Conservation (phyloP, 345 rosid species). For the Durio zibethinus region DNA sequence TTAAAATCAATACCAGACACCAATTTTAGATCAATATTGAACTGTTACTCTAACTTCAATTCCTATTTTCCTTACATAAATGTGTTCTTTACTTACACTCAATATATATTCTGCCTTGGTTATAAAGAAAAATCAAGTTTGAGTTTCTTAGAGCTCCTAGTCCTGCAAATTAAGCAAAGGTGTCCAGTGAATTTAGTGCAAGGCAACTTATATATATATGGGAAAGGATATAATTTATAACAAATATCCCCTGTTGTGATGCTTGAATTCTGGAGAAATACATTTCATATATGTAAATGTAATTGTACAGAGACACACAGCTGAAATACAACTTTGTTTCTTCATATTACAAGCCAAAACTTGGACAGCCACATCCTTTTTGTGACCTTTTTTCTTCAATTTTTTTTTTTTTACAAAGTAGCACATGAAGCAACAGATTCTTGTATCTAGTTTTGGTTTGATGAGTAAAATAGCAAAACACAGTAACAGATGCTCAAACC, state of each 20-base stretch:
- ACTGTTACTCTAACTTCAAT: no score
- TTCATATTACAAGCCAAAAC: constrained; percentile 25
- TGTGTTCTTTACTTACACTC: no score
- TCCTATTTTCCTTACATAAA: no score
- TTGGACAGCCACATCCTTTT: constrained; percentile 15
- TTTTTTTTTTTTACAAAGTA: constrained; percentile 14
- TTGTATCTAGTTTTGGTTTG: constrained; percentile 18
- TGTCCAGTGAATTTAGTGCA: background rate
- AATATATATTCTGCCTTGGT: background rate
- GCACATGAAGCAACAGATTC: constrained; percentile 24
- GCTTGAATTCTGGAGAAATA: constrained; percentile 1
- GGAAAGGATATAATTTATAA: background rate
- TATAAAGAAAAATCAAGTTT: background rate
- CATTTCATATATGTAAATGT: background rate
- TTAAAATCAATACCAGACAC: background rate
- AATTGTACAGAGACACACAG: constrained; percentile 4
- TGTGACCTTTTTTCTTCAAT: background rate
- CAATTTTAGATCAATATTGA: background rate
- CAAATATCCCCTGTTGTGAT: background rate
- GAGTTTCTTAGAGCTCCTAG: background rate
- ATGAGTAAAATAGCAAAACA: constrained; percentile 23
- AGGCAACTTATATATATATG: background rate
- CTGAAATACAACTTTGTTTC: constrained; percentile 7
- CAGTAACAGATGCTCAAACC: constrained; percentile 23
- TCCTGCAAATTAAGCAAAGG: background rate